These are phyloP conservation scores for Sclerotinia trifoliorum DNA, from an alignment of 2,329 filamentous ascomycete genomes.

Conservation along the genomic window DNA sequence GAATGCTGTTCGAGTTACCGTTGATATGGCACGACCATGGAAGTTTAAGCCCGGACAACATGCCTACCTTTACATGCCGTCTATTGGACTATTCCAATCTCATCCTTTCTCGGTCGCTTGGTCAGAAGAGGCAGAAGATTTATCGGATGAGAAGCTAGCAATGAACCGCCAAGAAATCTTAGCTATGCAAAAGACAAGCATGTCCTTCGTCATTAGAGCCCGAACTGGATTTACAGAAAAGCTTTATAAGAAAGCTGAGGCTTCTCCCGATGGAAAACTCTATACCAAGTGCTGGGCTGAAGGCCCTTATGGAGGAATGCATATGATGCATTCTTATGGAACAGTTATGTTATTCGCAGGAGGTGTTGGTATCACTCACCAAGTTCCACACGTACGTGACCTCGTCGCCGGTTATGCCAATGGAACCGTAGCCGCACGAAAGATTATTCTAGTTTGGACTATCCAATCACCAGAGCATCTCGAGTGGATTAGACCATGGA, in stretches of 20 bases:
- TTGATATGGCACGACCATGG: constrained; percentile 76
- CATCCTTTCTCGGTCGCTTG: constrained; percentile 80
- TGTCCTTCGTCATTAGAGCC: constrained; percentile 72
- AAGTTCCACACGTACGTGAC: constrained; percentile 71
- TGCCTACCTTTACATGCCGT: constrained; percentile 75
- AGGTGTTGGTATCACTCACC: constrained; percentile 78
- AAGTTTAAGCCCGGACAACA: constrained; percentile 73
- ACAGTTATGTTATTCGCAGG: constrained; percentile 77
- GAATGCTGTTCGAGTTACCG: constrained; percentile 70
- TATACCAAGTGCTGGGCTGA: constrained; percentile 67
- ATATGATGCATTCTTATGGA: constrained; percentile 71
- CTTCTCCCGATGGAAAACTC: constrained; percentile 59
- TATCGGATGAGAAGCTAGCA: constrained; percentile 55
- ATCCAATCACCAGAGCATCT: constrained; percentile 78
- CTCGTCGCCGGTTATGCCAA: constrained; percentile 67
- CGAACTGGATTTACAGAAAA: constrained; percentile 71
- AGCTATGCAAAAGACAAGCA: constrained; percentile 59
- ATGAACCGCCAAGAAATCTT: constrained; percentile 59
- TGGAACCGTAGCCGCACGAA: constrained; percentile 68
- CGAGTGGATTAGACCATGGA: constrained; percentile 81
- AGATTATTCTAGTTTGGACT: constrained; percentile 73
- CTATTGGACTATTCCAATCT: constrained; percentile 69
- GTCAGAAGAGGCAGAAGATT: constrained; percentile 63
- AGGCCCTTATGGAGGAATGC: constrained; percentile 73
- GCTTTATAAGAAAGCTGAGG: constrained; percentile 65